Conservation (phyloP, 2,329 filamentous ascomycete species). For the Diaporthe sp. region DNA sequence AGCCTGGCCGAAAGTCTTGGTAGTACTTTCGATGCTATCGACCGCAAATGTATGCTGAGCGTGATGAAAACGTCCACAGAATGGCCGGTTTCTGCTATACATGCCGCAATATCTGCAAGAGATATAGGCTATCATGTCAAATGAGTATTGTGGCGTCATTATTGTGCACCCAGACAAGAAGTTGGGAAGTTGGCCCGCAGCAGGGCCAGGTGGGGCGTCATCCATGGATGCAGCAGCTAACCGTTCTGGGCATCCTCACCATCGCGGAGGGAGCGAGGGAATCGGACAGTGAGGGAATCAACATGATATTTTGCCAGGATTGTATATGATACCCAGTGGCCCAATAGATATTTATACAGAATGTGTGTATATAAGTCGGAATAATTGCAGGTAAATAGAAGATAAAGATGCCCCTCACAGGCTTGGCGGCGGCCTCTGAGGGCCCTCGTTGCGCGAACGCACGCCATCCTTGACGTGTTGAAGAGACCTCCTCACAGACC, state of each 20-base stretch:
- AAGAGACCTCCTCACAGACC: not conserved
- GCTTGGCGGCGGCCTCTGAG: not conserved
- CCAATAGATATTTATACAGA: not conserved
- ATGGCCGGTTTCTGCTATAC: too few species aligned
- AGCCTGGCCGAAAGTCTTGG: not conserved
- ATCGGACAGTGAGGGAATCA: not conserved
- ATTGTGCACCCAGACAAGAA: not conserved
- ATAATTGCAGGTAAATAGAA: not conserved
- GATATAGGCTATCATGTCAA: not conserved
- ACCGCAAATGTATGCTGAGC: not conserved
- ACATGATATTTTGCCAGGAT: not conserved
- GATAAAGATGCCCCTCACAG: not conserved
- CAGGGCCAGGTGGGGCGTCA: not conserved
- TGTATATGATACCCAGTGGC: not conserved
- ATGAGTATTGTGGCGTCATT: not conserved
- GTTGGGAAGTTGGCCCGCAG: not conserved
- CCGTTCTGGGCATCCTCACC: not conserved
- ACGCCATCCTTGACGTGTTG: conserved; percentile 9
- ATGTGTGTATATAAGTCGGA: not conserved
- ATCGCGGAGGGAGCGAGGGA: too few species aligned
- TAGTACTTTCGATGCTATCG: not conserved
- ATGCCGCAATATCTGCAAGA: not conserved
- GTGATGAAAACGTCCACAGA: not conserved
- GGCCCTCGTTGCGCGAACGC: not conserved
- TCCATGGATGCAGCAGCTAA: not conserved